A percentile compares a stretch with the other conserved stretches of the same genome.
Conservation (phyloP, 2,329 filamentous ascomycete species). For the Penicillium fuscoglaucum region DNA sequence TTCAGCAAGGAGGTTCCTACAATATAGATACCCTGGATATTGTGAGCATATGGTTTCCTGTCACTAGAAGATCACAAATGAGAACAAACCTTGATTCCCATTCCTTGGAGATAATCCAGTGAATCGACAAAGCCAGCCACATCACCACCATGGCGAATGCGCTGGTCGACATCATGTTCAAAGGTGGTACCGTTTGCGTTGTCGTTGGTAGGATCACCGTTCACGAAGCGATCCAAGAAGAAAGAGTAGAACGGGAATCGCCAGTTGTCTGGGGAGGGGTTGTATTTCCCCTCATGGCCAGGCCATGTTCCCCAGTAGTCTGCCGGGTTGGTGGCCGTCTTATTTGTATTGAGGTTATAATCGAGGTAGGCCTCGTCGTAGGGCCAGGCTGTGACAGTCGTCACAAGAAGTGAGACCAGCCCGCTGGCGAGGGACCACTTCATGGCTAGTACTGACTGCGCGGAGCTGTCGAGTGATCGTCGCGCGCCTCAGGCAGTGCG, state of each 20-base stretch:
- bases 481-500: neutral
- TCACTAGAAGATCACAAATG: neutral
- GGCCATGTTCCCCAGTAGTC: conserved; percentile 60
- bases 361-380: conserved; percentile 54
- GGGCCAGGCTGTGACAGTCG: conserved; percentile 36
- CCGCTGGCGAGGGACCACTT: conserved; percentile 31
- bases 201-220: conserved; percentile 65
- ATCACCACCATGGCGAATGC: conserved; percentile 65
- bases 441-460: conserved; percentile 26
- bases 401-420: conserved; percentile 35
- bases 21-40: conserved; percentile 56
- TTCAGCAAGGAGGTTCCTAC: conserved; percentile 65
- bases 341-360: conserved; percentile 63
- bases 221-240: conserved; percentile 64
- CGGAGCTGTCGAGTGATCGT: neutral
- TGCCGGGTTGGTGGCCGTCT: conserved; percentile 54
- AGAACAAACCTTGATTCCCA: conserved; percentile 58
- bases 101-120: conserved; percentile 64
- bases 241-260: conserved; percentile 66
- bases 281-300: conserved; percentile 47
- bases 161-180: conserved; percentile 61
- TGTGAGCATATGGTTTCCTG: conserved; percentile 8
- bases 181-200: conserved; percentile 60
- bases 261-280: conserved; percentile 61
- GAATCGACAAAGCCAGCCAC: conserved; percentile 59